Conservation (phyloP, 2,329 filamentous ascomycete genomes). For the Colletotrichum lindemuthianum region DNA sequence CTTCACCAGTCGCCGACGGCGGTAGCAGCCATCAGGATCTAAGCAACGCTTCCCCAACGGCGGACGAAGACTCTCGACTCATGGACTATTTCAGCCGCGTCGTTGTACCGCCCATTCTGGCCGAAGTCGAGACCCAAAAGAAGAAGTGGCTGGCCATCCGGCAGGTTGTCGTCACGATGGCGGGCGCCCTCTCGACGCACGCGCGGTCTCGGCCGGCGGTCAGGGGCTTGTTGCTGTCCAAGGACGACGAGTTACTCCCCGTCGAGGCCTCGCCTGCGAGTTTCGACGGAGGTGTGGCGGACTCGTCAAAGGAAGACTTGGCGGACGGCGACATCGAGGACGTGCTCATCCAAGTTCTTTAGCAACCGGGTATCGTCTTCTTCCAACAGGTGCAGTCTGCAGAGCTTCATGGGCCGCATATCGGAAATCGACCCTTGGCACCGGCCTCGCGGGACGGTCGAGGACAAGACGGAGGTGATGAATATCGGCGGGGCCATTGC, state of each 20-base stretch:
- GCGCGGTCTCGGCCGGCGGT: conserved; percentile 65
- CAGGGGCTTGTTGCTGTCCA: conserved; percentile 62
- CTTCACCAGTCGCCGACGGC: conserved; percentile 15
- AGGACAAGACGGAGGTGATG: conserved; percentile 69
- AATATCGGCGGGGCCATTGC: conserved; percentile 61
- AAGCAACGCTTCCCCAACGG: background rate
- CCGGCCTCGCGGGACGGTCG: conserved; percentile 63
- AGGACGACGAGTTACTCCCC: conserved; percentile 58
- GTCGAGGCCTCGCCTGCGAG: conserved; percentile 55
- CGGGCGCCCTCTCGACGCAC: conserved; percentile 61
- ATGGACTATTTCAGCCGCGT: conserved; percentile 60
- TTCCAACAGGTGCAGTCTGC: conserved; percentile 68
- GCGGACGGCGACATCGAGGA: conserved; percentile 56
- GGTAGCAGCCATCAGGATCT: conserved; percentile 16
- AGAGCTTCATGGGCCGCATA: conserved; percentile 66
- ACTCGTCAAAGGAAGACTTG: conserved; percentile 32
- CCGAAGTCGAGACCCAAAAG: conserved; percentile 62
- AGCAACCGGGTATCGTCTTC: conserved; percentile 65
- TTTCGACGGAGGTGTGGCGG: conserved; percentile 45
- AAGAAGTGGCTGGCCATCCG: conserved; percentile 62
- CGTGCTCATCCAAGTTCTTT: conserved; percentile 63
- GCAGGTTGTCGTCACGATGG: conserved; percentile 58
- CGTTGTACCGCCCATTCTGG: conserved; percentile 62
- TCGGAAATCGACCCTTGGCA: conserved; percentile 67
- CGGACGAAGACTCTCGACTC: conserved; percentile 39